phyloP scores from a whole-genome alignment of 257 asterid genomes.

The Paraleonurus japonicus region DNA sequence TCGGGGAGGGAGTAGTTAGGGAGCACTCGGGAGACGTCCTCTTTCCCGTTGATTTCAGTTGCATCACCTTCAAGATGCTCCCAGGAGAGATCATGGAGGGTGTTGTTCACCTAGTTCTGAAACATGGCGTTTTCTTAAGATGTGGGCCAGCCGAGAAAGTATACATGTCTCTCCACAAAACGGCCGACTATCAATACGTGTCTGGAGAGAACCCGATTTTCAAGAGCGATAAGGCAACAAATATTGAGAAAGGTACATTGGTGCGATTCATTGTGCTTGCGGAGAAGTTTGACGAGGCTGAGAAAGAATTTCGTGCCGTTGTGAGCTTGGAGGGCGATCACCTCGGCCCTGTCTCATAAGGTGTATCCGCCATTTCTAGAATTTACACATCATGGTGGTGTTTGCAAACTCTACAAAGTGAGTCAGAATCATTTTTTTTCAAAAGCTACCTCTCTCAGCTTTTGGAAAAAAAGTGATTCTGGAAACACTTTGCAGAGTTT shows the following conservation, averaged over 20 bases:
- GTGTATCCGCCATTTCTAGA: not conserved
- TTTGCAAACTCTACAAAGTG: not conserved
- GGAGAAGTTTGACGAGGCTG: conserved; percentile 65
- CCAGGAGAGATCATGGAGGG: conserved; percentile 78
- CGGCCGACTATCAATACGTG: conserved; percentile 51
- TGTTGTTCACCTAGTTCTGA: conserved; percentile 54
- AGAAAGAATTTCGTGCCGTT: conserved; percentile 60
- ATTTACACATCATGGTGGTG: not conserved
- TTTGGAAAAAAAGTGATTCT: too few species aligned
- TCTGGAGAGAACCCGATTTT: conserved; percentile 66
- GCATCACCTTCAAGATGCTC: conserved; percentile 75
- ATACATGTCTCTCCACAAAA: conserved; percentile 60
- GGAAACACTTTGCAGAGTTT: too few species aligned
- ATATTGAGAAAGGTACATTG: conserved; percentile 48
- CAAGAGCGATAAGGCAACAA: conserved; percentile 37
- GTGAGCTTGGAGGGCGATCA: conserved; percentile 72
- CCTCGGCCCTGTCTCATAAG: conserved; percentile 58
- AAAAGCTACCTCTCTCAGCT: not conserved
- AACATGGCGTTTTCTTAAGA: conserved; percentile 65
- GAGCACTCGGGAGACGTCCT: conserved; percentile 52
- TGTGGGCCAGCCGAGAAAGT: conserved; percentile 68
- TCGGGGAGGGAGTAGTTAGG: conserved; percentile 61
- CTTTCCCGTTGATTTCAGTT: conserved; percentile 71
- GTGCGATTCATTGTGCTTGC: conserved; percentile 56
- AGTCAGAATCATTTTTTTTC: not conserved